These are phyloP conservation scores for Zarea fungicola DNA, from an alignment of 2,329 filamentous ascomycete species.

Conservation along the genomic window DNA sequence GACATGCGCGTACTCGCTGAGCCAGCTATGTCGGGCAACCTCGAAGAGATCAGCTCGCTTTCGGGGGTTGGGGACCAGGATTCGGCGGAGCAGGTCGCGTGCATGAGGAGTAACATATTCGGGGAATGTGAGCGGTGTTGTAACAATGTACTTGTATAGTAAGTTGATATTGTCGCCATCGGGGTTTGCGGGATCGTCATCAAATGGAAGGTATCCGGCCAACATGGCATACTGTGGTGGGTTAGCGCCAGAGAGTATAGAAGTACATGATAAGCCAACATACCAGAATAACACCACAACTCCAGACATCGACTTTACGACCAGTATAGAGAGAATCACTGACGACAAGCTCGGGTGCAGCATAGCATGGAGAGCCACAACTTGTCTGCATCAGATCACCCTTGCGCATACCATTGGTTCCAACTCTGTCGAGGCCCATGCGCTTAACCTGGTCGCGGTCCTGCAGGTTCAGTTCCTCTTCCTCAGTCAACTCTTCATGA, in stretches of 20 bases:
- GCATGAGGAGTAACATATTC: conserved; percentile 98
- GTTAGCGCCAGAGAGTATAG: conserved; percentile 3
- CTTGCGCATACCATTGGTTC: conserved; percentile 68
- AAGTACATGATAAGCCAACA: conserved; percentile 41
- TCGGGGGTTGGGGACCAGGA: conserved; percentile 89
- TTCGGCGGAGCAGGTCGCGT: conserved; percentile 83
- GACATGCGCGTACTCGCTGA: conserved; percentile 94
- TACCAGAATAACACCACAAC: conserved; percentile 96
- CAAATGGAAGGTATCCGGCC: conserved; percentile 93
- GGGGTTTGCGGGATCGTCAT: conserved; percentile 95
- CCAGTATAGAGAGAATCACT: conserved; percentile 97
- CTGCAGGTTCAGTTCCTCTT: conserved; percentile 80
- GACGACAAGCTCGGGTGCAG: conserved; percentile 92
- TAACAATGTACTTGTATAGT: conserved; percentile 98
- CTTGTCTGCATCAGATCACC: conserved; percentile 99
- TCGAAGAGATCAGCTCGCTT: conserved; percentile 96
- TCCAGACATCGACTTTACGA: conserved; percentile 98
- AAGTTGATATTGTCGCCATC: conserved; percentile 99
- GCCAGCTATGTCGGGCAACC: conserved; percentile 94
- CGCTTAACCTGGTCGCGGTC: conserved; percentile 87
- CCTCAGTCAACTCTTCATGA: conserved; percentile 78
- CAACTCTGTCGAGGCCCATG: conserved; percentile 75
- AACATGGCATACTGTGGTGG: conserved; percentile 85
- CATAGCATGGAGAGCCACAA: conserved; percentile 96
- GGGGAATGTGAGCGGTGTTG: conserved; percentile 92